Conservation (phyloP, 108 stramenopile species). For the Nannochloropsis granulata region DNA sequence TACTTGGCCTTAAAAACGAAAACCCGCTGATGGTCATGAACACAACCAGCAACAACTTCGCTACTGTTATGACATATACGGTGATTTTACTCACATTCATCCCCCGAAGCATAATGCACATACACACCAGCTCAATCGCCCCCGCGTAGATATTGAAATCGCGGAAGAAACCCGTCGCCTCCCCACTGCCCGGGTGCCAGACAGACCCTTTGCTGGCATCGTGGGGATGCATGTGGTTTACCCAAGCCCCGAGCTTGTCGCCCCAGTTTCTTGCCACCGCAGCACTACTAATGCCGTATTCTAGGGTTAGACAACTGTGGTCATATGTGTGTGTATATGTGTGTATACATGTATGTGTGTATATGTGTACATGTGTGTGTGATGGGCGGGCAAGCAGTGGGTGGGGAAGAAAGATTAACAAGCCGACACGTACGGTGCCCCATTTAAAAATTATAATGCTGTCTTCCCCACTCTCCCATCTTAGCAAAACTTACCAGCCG, state of each 20-base stretch:
- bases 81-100: constrained; percentile 55
- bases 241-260: constrained; percentile 63
- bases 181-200: not conserved
- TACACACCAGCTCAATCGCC: constrained; percentile 11
- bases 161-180: not conserved
- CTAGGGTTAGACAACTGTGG: constrained; percentile 53
- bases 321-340: not conserved
- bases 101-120: constrained; percentile 43
- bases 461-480: not conserved
- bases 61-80: constrained; percentile 58
- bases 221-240: not conserved
- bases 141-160: constrained; percentile 4
- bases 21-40: constrained; percentile 71
- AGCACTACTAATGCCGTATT: constrained; percentile 58
- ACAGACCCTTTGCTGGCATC: not conserved
- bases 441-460: too few relatives aligned
- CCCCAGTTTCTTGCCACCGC: constrained; percentile 83
- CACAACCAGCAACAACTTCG: constrained; percentile 55
- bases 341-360: too few relatives aligned
- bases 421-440: too few relatives aligned
- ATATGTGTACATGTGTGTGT: too few relatives aligned
- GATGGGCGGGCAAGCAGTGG: too few relatives aligned
- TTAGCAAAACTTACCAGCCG: constrained; percentile 37
- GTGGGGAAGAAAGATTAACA: too few relatives aligned
- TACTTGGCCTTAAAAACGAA: constrained; percentile 41